A percentile compares a stretch with the other conserved stretches of the same genome.
Evolutionary conservation across 73 alveolate genomes (phyloP).

Genomic region (Tetrahymena thermophila): DNA sequence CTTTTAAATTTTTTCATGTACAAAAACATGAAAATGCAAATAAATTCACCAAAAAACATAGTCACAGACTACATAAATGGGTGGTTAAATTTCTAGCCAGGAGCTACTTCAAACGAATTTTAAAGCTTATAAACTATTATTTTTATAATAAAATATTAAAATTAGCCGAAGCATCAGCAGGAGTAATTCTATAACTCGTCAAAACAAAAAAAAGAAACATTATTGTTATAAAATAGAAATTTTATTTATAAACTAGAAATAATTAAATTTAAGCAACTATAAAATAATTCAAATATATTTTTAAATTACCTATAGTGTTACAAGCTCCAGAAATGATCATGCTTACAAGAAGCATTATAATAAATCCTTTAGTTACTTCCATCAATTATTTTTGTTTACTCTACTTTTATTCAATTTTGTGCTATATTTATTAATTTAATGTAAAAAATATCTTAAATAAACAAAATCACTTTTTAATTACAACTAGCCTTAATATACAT

Average conservation of each 20-base stretch:
- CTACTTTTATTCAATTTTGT: not conserved
- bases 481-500: not conserved
- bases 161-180: too few species aligned
- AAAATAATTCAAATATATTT: not conserved
- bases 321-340: conserved; percentile 17
- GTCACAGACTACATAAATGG: conserved; percentile 32
- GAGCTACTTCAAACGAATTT: conserved; percentile 1
- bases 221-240: too few species aligned
- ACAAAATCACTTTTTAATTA: not conserved
- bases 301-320: not conserved
- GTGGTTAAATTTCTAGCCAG: conserved; percentile 15
- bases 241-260: too few species aligned
- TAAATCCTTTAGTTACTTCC: not conserved
- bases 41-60: conserved; percentile 28
- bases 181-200: too few species aligned
- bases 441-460: not conserved
- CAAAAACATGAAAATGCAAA: conserved; percentile 2
- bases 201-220: too few species aligned
- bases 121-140: conserved; percentile 13
- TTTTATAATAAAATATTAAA: not conserved
- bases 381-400: not conserved
- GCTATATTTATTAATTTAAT: not conserved
- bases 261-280: too few species aligned
- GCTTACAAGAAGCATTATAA: not conserved
- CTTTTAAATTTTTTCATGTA: not conserved